A percentile compares a stretch with the other conserved stretches of the same genome.
These are phyloP conservation scores for Whalleya microplaca DNA, from an alignment of 2,329 filamentous ascomycete genomes.

Conservation along the genomic window DNA sequence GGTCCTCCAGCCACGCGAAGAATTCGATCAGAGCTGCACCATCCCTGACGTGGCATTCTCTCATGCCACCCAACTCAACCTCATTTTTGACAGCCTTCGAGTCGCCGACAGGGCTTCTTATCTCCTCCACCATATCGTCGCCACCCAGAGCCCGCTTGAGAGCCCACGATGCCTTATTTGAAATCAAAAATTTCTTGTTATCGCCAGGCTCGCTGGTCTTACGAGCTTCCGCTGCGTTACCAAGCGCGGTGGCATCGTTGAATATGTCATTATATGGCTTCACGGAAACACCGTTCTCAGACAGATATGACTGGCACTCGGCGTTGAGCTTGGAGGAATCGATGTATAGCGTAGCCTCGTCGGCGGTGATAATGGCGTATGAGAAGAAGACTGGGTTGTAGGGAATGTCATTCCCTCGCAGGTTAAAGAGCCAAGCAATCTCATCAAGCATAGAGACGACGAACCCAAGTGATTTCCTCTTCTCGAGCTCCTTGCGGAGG, in stretches of 20 bases:
- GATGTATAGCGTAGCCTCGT: slow-evolving; percentile 78
- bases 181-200: slow-evolving; percentile 76
- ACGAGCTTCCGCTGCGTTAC: slow-evolving; percentile 43
- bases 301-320: slow-evolving; percentile 71
- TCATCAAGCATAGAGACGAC: slow-evolving; percentile 96
- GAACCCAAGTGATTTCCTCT: slow-evolving; percentile 85
- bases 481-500: slow-evolving; percentile 86
- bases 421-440: slow-evolving; percentile 97
- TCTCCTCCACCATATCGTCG: slow-evolving; percentile 81
- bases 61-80: slow-evolving; percentile 88
- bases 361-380: slow-evolving; percentile 85
- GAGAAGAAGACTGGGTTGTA: slow-evolving; percentile 99
- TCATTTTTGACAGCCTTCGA: slow-evolving; percentile 95
- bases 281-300: slow-evolving; percentile 69
- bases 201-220: slow-evolving; percentile 37
- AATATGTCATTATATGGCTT: slow-evolving; percentile 86
- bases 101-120: slow-evolving; percentile 84
- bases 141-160: slow-evolving; percentile 85
- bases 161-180: slow-evolving; percentile 91
- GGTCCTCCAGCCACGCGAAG: slow-evolving; percentile 95
- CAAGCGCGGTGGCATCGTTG: slow-evolving; percentile 71
- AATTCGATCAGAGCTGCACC: slow-evolving; percentile 89
- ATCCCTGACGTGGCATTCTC: slow-evolving; percentile 89
- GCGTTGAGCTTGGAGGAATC: slow-evolving; percentile 76
- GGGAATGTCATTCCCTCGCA: slow-evolving; percentile 91